Conservation (phyloP, 169 alveolate species). For the Plasmodium vivax region DNA sequence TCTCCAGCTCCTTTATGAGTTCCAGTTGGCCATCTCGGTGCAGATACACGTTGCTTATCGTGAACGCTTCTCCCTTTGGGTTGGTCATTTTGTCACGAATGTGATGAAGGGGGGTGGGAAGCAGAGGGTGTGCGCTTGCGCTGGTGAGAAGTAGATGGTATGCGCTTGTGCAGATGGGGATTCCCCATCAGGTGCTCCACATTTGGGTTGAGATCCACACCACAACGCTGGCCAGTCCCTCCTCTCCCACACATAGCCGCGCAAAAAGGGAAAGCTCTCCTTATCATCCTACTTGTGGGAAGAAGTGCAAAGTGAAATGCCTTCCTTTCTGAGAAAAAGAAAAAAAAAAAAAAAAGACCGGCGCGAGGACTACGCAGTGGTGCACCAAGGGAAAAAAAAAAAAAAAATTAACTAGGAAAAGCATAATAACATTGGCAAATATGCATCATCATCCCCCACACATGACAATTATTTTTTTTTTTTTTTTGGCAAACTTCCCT, state of each 20-base stretch:
- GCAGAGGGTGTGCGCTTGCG: neutral
- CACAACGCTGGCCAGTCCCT: neutral
- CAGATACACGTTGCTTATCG: slow-evolving; percentile 54
- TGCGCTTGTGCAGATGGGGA: neutral
- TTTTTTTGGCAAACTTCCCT: neutral
- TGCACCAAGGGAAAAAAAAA: neutral
- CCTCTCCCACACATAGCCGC: neutral
- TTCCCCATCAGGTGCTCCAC: neutral
- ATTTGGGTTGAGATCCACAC: neutral
- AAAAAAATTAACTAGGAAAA: neutral
- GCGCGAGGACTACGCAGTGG: neutral
- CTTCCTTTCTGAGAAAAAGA: neutral
- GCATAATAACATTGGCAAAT: neutral
- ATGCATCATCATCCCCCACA: neutral
- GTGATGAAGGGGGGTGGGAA: neutral
- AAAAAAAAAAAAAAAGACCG: slow-evolving; percentile 1
- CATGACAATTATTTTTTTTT: neutral
- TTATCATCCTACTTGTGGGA: neutral
- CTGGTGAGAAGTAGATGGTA: neutral
- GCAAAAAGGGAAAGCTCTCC: neutral
- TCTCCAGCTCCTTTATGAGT: slow-evolving; percentile 39
- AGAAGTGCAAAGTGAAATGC: neutral
- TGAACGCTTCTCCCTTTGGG: neutral
- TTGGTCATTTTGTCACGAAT: neutral
- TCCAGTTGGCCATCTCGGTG: slow-evolving; percentile 26